A percentile compares a stretch with the other conserved stretches of the same genome.
Conservation (phyloP, 306 rosid species). For the Vigna hirtella region DNA sequence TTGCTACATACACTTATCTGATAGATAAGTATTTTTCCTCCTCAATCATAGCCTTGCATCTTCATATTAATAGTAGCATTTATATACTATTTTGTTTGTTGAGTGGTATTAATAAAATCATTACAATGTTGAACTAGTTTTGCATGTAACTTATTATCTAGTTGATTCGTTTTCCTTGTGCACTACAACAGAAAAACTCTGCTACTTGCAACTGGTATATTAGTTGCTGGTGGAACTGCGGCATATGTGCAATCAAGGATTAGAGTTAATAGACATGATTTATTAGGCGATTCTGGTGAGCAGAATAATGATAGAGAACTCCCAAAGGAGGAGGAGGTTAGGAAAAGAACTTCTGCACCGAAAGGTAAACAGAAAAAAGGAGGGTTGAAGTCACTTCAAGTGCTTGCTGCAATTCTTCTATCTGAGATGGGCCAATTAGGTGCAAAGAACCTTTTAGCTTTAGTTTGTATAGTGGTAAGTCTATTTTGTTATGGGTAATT, state of each 20-base stretch:
- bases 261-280: constrained; percentile 48
- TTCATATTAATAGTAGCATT: neutral
- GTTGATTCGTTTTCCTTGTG: constrained; percentile 28
- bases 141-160: neutral
- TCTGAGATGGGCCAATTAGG: constrained; percentile 81
- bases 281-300: constrained; percentile 58
- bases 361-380: constrained; percentile 59
- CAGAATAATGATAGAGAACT: constrained; percentile 46
- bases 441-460: constrained; percentile 70
- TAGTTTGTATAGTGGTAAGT: constrained; percentile 79
- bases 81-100: constrained; percentile 2
- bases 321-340: constrained; percentile 30
- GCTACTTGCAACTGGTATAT: constrained; percentile 75
- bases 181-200: constrained; percentile 65
- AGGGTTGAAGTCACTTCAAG: constrained; percentile 75
- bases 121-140: neutral
- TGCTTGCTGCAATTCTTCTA: constrained; percentile 78
- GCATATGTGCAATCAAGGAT: constrained; percentile 68
- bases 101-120: constrained; percentile 7
- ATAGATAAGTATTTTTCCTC: neutral
- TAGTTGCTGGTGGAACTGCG: constrained; percentile 81
- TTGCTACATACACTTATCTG: neutral
- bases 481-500: constrained; percentile 23
- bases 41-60: constrained; percentile 4
- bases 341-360: constrained; percentile 43